Conservation (phyloP, 139 green algal species). For the Tetradesmus obliquus region DNA sequence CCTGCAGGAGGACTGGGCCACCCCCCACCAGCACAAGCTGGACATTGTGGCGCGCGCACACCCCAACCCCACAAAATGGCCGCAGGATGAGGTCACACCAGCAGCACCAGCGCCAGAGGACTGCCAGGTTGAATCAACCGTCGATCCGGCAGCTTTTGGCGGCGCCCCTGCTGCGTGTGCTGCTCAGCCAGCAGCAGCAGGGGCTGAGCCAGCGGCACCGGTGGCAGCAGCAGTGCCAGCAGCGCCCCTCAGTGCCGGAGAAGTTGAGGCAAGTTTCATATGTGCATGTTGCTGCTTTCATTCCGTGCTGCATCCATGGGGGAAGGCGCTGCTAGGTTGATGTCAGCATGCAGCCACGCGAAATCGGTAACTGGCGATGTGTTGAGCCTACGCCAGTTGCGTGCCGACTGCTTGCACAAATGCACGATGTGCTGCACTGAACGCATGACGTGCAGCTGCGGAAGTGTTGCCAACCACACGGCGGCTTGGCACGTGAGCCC, state of each 20-base stretch:
- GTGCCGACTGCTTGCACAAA: too few relatives aligned
- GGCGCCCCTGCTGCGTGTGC: not conserved
- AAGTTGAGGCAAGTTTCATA: not conserved
- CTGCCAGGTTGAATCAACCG: not conserved
- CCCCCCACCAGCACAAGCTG: constrained; percentile 44
- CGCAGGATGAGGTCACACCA: constrained; percentile 5
- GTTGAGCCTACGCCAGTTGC: too few relatives aligned
- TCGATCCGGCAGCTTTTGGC: constrained; percentile 29
- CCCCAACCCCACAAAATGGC: constrained; percentile 33
- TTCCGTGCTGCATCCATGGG: not conserved
- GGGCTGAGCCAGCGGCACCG: not conserved
- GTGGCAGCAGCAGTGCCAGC: not conserved
- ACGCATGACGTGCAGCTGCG: not conserved
- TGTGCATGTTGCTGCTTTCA: not conserved
- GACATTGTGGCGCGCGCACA: constrained; percentile 35
- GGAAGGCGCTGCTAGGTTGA: too few relatives aligned
- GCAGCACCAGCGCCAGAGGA: constrained; percentile 4
- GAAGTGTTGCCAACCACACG: too few relatives aligned
- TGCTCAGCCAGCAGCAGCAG: not conserved
- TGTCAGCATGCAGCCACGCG: too few relatives aligned
- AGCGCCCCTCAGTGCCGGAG: not conserved
- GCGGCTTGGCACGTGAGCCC: too few relatives aligned
- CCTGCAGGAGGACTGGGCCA: constrained; percentile 50
- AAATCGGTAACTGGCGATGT: too few relatives aligned
- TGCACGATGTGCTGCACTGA: not conserved